Evolutionary conservation across 192 early-diverging fungal genomes (phyloP).

Genomic region (Rhizoclosmatium globosum): DNA sequence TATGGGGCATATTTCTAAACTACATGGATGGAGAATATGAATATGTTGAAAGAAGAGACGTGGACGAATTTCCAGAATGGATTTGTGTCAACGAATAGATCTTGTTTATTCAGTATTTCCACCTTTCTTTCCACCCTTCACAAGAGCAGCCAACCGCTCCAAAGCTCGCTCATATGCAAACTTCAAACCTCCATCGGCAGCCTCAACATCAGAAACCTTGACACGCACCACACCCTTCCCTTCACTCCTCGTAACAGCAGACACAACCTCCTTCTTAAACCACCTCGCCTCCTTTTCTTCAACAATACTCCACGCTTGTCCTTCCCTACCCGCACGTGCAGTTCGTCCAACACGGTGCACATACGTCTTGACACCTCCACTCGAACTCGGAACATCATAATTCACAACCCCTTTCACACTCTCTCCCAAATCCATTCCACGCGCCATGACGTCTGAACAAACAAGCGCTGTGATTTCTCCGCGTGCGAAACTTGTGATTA

Average conservation of each 20-base stretch:
- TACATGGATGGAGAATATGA: background rate
- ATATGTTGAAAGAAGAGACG: background rate
- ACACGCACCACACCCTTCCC: conserved; percentile 20
- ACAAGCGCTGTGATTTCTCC: conserved; percentile 59
- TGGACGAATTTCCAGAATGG: background rate
- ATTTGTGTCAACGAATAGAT: background rate
- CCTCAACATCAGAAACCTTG: conserved; percentile 23
- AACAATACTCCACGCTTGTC: conserved; percentile 55
- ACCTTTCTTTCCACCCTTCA: conserved; percentile 1
- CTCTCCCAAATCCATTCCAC: conserved; percentile 88
- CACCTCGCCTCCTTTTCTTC: conserved; percentile 50
- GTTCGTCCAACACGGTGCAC: conserved; percentile 97
- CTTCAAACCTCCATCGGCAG: background rate
- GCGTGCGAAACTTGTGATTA: conserved; percentile 39
- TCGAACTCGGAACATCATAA: conserved; percentile 87
- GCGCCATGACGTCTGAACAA: conserved; percentile 89
- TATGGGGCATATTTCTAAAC: background rate
- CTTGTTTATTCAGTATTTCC: background rate
- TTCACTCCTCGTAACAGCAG: conserved; percentile 13
- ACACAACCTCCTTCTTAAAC: conserved; percentile 50
- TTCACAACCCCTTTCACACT: conserved; percentile 84
- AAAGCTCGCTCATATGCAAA: conserved; percentile 20
- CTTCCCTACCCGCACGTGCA: conserved; percentile 88
- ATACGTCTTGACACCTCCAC: conserved; percentile 75
- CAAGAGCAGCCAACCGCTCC: background rate